Conservation (phyloP, 805 yeast genomes). For the Cyberlindnera nakhonratchasimensis region DNA sequence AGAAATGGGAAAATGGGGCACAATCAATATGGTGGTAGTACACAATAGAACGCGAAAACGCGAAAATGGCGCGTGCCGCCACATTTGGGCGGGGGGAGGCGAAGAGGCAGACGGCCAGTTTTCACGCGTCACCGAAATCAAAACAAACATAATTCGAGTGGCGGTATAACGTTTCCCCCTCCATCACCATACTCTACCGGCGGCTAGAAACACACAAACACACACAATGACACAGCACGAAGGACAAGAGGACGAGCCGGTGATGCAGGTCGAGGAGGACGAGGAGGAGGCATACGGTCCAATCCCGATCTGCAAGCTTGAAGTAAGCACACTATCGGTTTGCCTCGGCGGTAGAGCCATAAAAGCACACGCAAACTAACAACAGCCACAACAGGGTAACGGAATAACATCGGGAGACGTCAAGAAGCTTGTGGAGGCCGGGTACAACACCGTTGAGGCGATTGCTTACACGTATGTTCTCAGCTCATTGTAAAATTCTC, state of each 20-base stretch:
- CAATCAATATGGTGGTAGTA: no score
- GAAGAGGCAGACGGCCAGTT: not conserved
- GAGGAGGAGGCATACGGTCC: constrained; percentile 59
- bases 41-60: not conserved
- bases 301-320: constrained; percentile 47
- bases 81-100: not conserved
- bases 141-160: constrained; percentile 12
- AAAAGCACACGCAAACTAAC: not conserved
- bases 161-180: not conserved
- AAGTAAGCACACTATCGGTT: constrained; percentile 24
- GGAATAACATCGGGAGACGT: constrained; percentile 83
- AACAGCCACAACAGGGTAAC: constrained; percentile 48
- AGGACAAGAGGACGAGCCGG: constrained; percentile 14
- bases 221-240: constrained; percentile 16
- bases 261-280: constrained; percentile 35
- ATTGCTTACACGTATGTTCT: constrained; percentile 71
- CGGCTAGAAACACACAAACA: not conserved
- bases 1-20: no score
- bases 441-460: constrained; percentile 85
- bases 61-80: not conserved
- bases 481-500: no score
- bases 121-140: constrained; percentile 9
- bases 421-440: constrained; percentile 75
- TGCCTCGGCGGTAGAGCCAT: not conserved
- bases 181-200: not conserved